Evolutionary conservation across 805 yeast species (phyloP).

Genomic region (Candida taoyuanica): DNA sequence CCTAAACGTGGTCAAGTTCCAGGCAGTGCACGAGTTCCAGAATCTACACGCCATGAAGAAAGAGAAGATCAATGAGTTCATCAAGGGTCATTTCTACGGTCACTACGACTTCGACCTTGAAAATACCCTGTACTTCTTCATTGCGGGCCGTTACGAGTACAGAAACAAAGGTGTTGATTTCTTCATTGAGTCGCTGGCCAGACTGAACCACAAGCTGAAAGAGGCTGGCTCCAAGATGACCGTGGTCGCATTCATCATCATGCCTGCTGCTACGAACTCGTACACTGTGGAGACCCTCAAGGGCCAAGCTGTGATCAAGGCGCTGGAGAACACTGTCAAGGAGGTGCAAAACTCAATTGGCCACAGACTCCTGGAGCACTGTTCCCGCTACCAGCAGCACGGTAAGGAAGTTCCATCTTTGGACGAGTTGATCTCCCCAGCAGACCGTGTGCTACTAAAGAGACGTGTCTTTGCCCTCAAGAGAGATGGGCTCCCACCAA

Average conservation of each 20-base stretch:
- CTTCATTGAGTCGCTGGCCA: slow-evolving; percentile 87
- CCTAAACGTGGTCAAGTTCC: slow-evolving; percentile 89
- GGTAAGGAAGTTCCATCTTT: slow-evolving; percentile 69
- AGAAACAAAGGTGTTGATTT: slow-evolving; percentile 96
- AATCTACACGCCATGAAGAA: slow-evolving; percentile 89
- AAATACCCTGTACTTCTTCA: slow-evolving; percentile 90
- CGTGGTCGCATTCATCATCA: slow-evolving; percentile 93
- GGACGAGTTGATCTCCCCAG: slow-evolving; percentile 77
- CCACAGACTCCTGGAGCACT: slow-evolving; percentile 82
- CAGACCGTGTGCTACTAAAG: slow-evolving; percentile 84
- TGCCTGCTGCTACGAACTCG: slow-evolving; percentile 95
- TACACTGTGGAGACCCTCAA: slow-evolving; percentile 93
- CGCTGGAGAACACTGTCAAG: slow-evolving; percentile 80
- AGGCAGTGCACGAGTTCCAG: slow-evolving; percentile 97
- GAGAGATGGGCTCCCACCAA: slow-evolving; percentile 86
- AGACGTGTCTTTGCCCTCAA: slow-evolving; percentile 91
- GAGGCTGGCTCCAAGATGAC: slow-evolving; percentile 80
- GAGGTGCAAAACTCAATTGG: slow-evolving; percentile 88
- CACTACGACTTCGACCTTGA: slow-evolving; percentile 92
- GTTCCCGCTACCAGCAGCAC: slow-evolving; percentile 60
- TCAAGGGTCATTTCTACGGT: slow-evolving; percentile 96
- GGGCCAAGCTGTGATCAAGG: slow-evolving; percentile 94
- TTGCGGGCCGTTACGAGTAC: slow-evolving; percentile 95
- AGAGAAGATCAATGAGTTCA: slow-evolving; percentile 88
- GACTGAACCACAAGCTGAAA: slow-evolving; percentile 85